phyloP scores from a whole-genome alignment of 371 early-diverging fungal genomes.

The Syncephalastrum monosporum region DNA sequence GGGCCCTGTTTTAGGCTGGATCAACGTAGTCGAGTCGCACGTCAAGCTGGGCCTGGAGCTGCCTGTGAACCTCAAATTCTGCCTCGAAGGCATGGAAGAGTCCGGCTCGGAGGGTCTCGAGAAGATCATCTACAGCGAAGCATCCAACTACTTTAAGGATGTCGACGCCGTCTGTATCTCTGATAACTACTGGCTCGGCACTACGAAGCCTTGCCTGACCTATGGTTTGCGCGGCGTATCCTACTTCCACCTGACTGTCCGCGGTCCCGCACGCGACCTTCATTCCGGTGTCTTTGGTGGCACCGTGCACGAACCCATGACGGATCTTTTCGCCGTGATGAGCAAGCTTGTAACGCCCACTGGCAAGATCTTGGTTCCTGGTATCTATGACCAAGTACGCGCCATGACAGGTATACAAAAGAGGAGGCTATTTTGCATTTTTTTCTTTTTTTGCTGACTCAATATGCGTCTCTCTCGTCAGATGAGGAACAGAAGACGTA shows the following conservation, averaged over 20 bases:
- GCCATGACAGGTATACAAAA: constrained; percentile 63
- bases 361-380: constrained; percentile 91
- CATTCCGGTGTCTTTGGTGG: constrained; percentile 98
- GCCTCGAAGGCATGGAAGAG: constrained; percentile 95
- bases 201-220: constrained; percentile 93
- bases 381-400: constrained; percentile 91
- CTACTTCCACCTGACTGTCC: constrained; percentile 78
- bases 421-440: not conserved
- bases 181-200: constrained; percentile 98
- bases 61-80: constrained; percentile 93
- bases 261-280: constrained; percentile 86
- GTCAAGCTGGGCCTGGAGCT: constrained; percentile 85
- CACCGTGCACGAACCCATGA: constrained; percentile 97
- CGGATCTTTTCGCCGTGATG: constrained; percentile 84
- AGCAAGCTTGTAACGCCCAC: constrained; percentile 79
- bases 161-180: constrained; percentile 94
- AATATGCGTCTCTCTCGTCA: constrained; percentile 1
- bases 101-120: constrained; percentile 93
- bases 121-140: constrained; percentile 81
- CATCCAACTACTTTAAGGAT: constrained; percentile 80
- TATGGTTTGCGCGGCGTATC: constrained; percentile 96
- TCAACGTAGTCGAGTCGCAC: constrained; percentile 92
- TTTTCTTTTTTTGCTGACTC: not conserved
- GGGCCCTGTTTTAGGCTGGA: constrained; percentile 93
- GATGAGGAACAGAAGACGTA: constrained; percentile 80